phyloP scores from a whole-genome alignment of 2,329 filamentous ascomycete genomes.

The Pseudocercospora musae region DNA sequence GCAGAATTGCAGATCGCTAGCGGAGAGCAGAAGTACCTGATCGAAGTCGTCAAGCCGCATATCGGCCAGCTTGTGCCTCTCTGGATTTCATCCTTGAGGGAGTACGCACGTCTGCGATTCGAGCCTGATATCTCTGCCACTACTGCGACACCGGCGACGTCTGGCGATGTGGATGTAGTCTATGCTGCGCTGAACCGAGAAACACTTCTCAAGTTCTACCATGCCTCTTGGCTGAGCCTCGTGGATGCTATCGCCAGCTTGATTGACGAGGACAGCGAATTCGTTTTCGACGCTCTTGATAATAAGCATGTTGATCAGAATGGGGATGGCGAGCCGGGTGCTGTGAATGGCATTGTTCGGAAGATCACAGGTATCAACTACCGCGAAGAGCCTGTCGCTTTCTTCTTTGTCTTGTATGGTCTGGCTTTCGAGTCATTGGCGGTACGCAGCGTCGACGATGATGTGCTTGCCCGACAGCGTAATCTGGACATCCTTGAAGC shows the following conservation, averaged over 20 bases:
- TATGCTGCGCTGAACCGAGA: slow-evolving; percentile 94
- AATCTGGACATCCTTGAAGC: slow-evolving; percentile 79
- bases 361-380: slow-evolving; percentile 88
- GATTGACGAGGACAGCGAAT: slow-evolving; percentile 95
- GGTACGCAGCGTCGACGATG: slow-evolving; percentile 63
- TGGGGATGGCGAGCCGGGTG: slow-evolving; percentile 12
- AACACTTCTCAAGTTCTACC: slow-evolving; percentile 90
- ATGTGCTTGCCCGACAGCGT: slow-evolving; percentile 32
- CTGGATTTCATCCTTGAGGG: slow-evolving; percentile 88
- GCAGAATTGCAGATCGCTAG: slow-evolving; percentile 95
- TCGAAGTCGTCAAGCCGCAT: slow-evolving; percentile 84
- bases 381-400: slow-evolving; percentile 93
- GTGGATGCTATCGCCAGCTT: slow-evolving; percentile 96
- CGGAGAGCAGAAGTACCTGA: slow-evolving; percentile 82
- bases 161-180: slow-evolving; percentile 84
- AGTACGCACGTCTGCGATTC: slow-evolving; percentile 89
- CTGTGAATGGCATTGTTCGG: slow-evolving; percentile 38
- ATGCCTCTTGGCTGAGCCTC: slow-evolving; percentile 93
- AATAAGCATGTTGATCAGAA: slow-evolving; percentile 57
- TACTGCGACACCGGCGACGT: slow-evolving; percentile 63
- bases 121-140: slow-evolving; percentile 96
- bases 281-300: slow-evolving; percentile 94
- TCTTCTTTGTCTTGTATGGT: slow-evolving; percentile 97
- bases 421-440: slow-evolving; percentile 94
- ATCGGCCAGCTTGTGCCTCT: slow-evolving; percentile 85